phyloP scores from a whole-genome alignment of 352 stramenopile species.

The Pythium oligandrum region DNA sequence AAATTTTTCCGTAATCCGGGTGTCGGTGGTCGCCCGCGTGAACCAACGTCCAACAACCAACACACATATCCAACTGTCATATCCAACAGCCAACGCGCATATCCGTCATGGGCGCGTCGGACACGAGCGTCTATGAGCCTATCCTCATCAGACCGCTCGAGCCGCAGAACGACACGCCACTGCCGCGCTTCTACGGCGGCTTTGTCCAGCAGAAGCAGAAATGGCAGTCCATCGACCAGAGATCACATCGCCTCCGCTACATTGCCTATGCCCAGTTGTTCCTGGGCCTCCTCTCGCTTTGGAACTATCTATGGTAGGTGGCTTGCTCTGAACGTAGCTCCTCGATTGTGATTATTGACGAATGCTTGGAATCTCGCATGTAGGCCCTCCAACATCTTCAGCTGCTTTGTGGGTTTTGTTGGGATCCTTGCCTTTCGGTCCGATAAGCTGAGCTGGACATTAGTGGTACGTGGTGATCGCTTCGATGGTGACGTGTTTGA shows the following conservation, averaged over 20 bases:
- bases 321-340: neutral
- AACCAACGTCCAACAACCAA: neutral
- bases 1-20: neutral
- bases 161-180: slow-evolving; percentile 11
- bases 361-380: neutral
- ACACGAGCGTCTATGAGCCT: slow-evolving; percentile 16
- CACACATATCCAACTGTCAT: neutral
- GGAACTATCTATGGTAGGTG: slow-evolving; percentile 68
- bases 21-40: neutral
- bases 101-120: slow-evolving; percentile 8
- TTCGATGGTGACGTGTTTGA: too few relatives aligned
- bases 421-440: slow-evolving; percentile 66
- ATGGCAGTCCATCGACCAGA: slow-evolving; percentile 54
- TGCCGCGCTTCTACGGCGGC: slow-evolving; percentile 49
- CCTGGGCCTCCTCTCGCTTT: slow-evolving; percentile 46
- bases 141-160: slow-evolving; percentile 11
- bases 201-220: slow-evolving; percentile 78
- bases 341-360: neutral
- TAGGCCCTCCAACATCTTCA: slow-evolving; percentile 70
- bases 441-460: slow-evolving; percentile 73
- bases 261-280: slow-evolving; percentile 58
- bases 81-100: neutral
- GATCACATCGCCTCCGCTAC: slow-evolving; percentile 61
- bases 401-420: slow-evolving; percentile 56
- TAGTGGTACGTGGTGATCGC: slow-evolving; percentile 46